Percentiles rank a stretch among this genome's conserved stretches.
phyloP scores from a whole-genome alignment of 768 basidiomycete genomes.

The Pleurotus eryngii region DNA sequence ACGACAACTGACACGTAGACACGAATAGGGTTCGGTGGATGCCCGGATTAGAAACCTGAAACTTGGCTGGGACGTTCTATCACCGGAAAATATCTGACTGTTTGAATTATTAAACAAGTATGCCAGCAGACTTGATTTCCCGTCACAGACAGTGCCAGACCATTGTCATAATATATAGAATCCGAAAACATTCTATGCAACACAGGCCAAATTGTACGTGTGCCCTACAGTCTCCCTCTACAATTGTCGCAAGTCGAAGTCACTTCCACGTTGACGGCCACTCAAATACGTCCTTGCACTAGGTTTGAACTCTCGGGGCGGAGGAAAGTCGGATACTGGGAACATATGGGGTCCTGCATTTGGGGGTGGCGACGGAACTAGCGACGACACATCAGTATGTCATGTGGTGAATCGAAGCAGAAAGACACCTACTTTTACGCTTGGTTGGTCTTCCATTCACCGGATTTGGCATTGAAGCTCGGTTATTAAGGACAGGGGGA shows the following conservation, averaged over 20 bases:
- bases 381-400: slow-evolving; percentile 9
- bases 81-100: not conserved
- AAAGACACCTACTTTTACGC: slow-evolving; percentile 44
- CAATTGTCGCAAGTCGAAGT: slow-evolving; percentile 54
- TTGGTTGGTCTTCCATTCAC: slow-evolving; percentile 26
- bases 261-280: slow-evolving; percentile 66
- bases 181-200: slow-evolving; percentile 5
- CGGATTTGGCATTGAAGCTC: slow-evolving; percentile 1
- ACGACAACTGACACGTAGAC: slow-evolving; percentile 50
- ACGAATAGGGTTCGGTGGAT: slow-evolving; percentile 5
- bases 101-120: not conserved
- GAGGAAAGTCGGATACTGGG: slow-evolving; percentile 75
- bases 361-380: slow-evolving; percentile 53
- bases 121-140: slow-evolving; percentile 1
- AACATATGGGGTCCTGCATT: slow-evolving; percentile 68
- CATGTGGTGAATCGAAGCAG: slow-evolving; percentile 2
- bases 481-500: slow-evolving; percentile 11
- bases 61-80: not conserved
- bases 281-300: slow-evolving; percentile 55
- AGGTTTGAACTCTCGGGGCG: slow-evolving; percentile 60
- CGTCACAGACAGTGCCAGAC: not conserved
- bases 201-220: slow-evolving; percentile 5
- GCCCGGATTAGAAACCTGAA: slow-evolving; percentile 5
- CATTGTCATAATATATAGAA: not conserved
- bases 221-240: slow-evolving; percentile 14